Evolutionary conservation across 208 protist genomes (phyloP).

Genomic region (Phytomonas francai): DNA sequence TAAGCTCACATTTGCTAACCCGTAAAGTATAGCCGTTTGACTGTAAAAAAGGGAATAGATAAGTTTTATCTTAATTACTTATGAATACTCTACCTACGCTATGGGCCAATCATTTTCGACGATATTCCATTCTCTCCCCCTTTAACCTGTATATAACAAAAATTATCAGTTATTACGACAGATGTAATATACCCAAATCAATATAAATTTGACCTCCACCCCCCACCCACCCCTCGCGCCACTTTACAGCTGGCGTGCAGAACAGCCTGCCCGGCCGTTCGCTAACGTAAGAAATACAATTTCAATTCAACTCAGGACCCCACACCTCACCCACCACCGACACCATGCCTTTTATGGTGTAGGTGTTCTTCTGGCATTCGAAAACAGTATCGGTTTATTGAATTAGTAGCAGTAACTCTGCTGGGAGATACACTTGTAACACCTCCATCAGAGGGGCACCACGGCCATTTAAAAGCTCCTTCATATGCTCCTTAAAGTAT

Average conservation of each 20-base stretch:
- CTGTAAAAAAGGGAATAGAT: slow-evolving; percentile 2
- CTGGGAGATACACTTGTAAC: slow-evolving; percentile 31
- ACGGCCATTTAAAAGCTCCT: slow-evolving; percentile 33
- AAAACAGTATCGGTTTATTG: slow-evolving; percentile 20
- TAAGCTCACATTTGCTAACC: slow-evolving; percentile 9
- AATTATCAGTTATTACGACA: slow-evolving; percentile 6
- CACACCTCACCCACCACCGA: background rate
- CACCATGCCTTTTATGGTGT: slow-evolving; percentile 4
- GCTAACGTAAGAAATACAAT: background rate
- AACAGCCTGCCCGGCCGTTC: background rate
- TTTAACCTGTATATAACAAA: slow-evolving; percentile 7
- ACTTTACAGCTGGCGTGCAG: background rate
- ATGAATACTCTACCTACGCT: slow-evolving; percentile 5
- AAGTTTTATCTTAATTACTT: slow-evolving; percentile 5
- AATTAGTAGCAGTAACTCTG: slow-evolving; percentile 41
- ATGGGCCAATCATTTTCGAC: background rate
- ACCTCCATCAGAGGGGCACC: slow-evolving; percentile 22
- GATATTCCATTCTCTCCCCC: slow-evolving; percentile 1
- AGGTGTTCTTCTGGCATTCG: slow-evolving; percentile 1
- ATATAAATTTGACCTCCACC: background rate
- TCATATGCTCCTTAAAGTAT: slow-evolving; percentile 62
- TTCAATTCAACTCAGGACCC: background rate
- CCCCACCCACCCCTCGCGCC: background rate
- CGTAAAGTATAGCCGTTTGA: background rate
- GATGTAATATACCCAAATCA: background rate